These are phyloP conservation scores for Chrysopogon serrulatus DNA, from an alignment of 176 grass and related monocot genomes.

Conservation along the genomic window DNA sequence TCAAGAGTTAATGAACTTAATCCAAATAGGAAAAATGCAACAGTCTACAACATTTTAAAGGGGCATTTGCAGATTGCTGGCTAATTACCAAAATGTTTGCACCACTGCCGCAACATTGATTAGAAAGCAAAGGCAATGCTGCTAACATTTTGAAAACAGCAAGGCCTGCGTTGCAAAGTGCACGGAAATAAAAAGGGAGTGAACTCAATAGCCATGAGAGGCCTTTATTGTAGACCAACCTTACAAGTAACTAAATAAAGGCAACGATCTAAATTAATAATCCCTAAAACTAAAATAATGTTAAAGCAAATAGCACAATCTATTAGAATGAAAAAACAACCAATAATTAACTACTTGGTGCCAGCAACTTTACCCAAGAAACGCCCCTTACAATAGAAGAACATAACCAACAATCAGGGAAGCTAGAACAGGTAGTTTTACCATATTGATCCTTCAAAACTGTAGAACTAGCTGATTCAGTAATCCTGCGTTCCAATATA, in stretches of 20 bases:
- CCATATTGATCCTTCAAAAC: conserved; percentile 79
- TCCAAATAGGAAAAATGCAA: neutral
- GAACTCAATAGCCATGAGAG: neutral
- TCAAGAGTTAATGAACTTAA: no score
- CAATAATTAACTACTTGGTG: neutral
- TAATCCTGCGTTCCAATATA: conserved; percentile 85
- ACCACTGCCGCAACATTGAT: neutral
- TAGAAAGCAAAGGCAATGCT: neutral
- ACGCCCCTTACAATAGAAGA: neutral
- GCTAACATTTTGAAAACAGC: neutral
- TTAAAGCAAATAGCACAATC: neutral
- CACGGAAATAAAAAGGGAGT: neutral
- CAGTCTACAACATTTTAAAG: neutral
- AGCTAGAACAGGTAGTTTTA: conserved; percentile 28
- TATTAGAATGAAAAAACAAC: neutral
- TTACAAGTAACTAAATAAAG: neutral
- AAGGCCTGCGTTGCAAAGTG: neutral
- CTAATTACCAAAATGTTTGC: neutral
- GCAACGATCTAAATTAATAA: neutral
- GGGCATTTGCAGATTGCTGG: neutral
- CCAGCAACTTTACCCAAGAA: neutral
- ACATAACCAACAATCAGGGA: neutral
- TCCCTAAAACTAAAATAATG: neutral
- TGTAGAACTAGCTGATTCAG: conserved; percentile 55
- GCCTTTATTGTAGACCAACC: neutral